Base-by-base conservation (phyloP, 768 basidiomycete genomes). In the Podaxis rugospora region DNA sequence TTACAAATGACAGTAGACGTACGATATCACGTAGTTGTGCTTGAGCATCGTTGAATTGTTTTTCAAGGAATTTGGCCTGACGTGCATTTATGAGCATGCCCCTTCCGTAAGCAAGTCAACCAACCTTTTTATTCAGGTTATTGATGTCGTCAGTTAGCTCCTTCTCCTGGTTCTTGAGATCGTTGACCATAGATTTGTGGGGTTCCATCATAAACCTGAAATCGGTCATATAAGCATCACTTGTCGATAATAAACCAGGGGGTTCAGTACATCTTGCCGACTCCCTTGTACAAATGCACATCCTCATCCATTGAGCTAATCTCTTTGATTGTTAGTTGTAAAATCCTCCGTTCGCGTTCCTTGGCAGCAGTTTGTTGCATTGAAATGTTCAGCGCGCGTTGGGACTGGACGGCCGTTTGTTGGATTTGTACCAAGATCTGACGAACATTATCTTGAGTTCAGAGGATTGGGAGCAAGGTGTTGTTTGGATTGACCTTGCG, bases 341-440 rank as follows among this genome's bases (percentile, higher is more conserved):
- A 78, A 55, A 96, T 94, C 63, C 90, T 86, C 28, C 90, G 84
- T 72, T 98, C 95, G 56, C 93, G 84, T 61, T 97, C 93, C 73
- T 95, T 97, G 32, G 83, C 77, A 11, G 84, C 70, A 46, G 83
- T 82, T 75, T 96, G 94, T 66, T 95, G 90, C 27, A 78, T 76
- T 40, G 92, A 83, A 56, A 91, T 60, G 65, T 83, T 85, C 53
- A 95, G 82, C 14, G 89, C 84, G 53, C 89, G 82, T 69, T 94
- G 92, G 4, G 95, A 93, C 69, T 89, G 86, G 21, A 95, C 77
- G 13, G 92, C 93, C 14, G 92, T 94, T 73, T 90, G 86, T 75
- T 97, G 95, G 60, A 97, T 95, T 78, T 96, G 95, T 46, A 90
- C 77, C 58, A 97, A 76, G 70, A 97, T 95, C 95, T 97, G 74